These are phyloP conservation scores for Dittrichia graveolens DNA, from an alignment of 129 eudicot species.

Conservation along the genomic window DNA sequence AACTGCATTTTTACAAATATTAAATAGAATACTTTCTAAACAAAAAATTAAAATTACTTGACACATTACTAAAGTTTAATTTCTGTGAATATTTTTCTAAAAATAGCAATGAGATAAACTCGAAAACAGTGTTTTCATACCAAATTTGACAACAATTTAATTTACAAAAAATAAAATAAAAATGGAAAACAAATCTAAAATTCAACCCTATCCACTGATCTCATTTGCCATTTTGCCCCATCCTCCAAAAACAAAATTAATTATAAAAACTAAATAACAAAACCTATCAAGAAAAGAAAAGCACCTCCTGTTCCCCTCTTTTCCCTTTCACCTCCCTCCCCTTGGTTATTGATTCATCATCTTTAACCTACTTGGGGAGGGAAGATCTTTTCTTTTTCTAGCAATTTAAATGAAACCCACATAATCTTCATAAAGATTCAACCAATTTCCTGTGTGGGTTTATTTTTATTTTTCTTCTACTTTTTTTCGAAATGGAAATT, in stretches of 20 bases:
- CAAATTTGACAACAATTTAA: not conserved
- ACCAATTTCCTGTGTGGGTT: conserved; percentile 25
- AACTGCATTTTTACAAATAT: too few relatives aligned
- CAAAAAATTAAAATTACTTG: too few relatives aligned
- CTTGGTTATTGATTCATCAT: conserved; percentile 36
- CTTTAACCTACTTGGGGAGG: conserved; percentile 46
- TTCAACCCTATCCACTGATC: conserved; percentile 21
- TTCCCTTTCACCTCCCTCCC: conserved; percentile 24
- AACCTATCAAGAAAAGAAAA: conserved; percentile 46
- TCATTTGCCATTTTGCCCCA: not conserved
- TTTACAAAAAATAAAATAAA: conserved; percentile 2
- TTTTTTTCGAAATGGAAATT: conserved; percentile 47
- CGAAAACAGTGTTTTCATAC: too few relatives aligned
- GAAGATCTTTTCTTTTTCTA: conserved; percentile 22
- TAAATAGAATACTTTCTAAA: too few relatives aligned
- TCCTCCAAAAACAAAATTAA: not conserved
- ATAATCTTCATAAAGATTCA: conserved; percentile 8
- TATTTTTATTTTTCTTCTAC: not conserved
- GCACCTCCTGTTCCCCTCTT: conserved; percentile 13
- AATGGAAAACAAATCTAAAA: not conserved
- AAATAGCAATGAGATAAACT: too few relatives aligned
- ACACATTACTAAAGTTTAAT: too few relatives aligned
- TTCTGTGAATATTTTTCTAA: too few relatives aligned
- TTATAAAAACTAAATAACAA: not conserved
- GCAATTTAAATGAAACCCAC: conserved; percentile 11